Evolutionary conservation across 2,329 filamentous ascomycete species (phyloP).

Genomic region (Pestalotiopsis sp.): DNA sequence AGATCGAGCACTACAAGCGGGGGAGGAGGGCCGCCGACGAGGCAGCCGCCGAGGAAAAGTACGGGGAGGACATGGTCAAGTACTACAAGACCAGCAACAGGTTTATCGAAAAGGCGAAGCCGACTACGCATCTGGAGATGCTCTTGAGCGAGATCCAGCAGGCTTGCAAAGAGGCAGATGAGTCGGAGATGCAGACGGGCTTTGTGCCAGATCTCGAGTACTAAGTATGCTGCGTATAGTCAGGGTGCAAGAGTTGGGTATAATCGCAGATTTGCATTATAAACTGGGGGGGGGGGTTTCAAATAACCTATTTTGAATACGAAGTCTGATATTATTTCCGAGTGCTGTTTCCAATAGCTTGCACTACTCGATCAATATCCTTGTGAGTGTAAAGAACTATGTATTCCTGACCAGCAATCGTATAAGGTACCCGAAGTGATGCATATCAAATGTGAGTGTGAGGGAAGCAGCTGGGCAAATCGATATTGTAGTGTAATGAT

Average conservation of each 20-base stretch:
- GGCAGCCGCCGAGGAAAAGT: neutral
- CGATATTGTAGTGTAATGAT: neutral
- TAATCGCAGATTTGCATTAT: neutral
- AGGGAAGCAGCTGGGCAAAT: neutral
- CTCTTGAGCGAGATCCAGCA: slow-evolving; percentile 24
- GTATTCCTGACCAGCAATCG: too few species aligned
- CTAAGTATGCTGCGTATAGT: neutral
- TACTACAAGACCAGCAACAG: neutral
- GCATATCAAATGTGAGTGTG: neutral
- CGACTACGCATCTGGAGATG: slow-evolving; percentile 14
- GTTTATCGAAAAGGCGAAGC: neutral
- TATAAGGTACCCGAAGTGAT: too few species aligned
- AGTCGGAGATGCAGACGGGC: neutral
- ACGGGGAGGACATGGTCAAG: neutral
- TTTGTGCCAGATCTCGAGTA: neutral
- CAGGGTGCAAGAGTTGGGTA: neutral
- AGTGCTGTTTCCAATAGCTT: neutral
- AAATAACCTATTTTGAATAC: neutral
- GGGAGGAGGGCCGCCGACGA: neutral
- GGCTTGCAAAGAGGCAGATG: neutral
- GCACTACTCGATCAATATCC: neutral
- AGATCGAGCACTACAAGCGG: neutral
- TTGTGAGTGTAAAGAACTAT: too few species aligned
- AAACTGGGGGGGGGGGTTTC: neutral
- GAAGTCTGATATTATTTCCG: neutral